These are phyloP conservation scores for Circinella umbellata DNA, from an alignment of 371 early-diverging fungal species.

Conservation along the genomic window DNA sequence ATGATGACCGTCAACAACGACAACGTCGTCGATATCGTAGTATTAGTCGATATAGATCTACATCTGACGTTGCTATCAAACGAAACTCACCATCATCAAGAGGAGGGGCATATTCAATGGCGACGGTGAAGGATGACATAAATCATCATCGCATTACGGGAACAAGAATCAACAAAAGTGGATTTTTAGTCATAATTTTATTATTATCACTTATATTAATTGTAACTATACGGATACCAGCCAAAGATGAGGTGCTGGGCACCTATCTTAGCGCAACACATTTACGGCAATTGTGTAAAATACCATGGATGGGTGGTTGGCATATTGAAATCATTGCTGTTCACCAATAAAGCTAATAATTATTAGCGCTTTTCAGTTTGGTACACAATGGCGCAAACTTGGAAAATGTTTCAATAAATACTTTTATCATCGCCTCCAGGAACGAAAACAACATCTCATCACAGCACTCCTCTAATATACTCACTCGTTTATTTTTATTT, in stretches of 20 bases:
- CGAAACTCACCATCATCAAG: background rate
- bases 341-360: slow-evolving; percentile 15
- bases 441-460: no score
- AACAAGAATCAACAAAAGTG: background rate
- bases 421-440: no score
- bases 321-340: slow-evolving; percentile 41
- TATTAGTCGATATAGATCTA: background rate
- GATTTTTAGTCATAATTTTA: slow-evolving; percentile 1
- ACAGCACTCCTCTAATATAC: no score
- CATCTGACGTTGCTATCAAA: background rate
- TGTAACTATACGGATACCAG: background rate
- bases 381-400: no score
- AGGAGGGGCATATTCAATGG: background rate
- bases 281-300: slow-evolving; percentile 28
- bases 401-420: no score
- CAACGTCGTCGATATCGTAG: slow-evolving; percentile 2
- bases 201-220: slow-evolving; percentile 4
- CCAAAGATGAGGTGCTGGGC: slow-evolving; percentile 3
- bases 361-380: no score
- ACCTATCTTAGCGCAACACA: slow-evolving; percentile 8
- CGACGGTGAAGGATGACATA: no score
- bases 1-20: background rate
- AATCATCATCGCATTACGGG: background rate
- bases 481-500: no score
- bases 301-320: slow-evolving; percentile 49